Conservation (phyloP, 805 yeast genomes). For the Torulaspora indica region DNA sequence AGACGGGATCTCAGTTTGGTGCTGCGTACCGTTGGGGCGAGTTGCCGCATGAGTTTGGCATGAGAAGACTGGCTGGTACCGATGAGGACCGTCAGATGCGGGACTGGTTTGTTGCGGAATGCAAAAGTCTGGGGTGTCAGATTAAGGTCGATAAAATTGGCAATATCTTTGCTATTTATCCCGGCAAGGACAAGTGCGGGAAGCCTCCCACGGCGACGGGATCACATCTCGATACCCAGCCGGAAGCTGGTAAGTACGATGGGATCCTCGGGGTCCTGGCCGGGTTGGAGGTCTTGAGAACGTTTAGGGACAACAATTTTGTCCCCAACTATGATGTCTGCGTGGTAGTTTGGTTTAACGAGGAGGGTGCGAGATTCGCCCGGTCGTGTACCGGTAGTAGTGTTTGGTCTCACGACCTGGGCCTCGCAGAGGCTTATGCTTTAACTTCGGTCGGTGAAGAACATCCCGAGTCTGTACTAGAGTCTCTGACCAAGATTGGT, state of each 20-base stretch:
- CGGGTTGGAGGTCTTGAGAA: constrained; percentile 62
- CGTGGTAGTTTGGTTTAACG: constrained; percentile 67
- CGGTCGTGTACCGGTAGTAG: constrained; percentile 60
- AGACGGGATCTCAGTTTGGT: constrained; percentile 54
- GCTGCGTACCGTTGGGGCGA: constrained; percentile 61
- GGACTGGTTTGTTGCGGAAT: constrained; percentile 59
- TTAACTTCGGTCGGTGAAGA: constrained; percentile 53
- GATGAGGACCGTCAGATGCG: constrained; percentile 60
- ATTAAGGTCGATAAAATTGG: constrained; percentile 62
- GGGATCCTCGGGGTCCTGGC: constrained; percentile 66
- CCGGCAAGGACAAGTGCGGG: constrained; percentile 46
- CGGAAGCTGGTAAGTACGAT: constrained; percentile 73
- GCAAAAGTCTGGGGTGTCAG: constrained; percentile 50
- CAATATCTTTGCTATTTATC: constrained; percentile 60
- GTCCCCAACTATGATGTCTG: constrained; percentile 65
- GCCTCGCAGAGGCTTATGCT: constrained; percentile 46
- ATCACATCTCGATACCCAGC: constrained; percentile 72
- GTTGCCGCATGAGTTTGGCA: constrained; percentile 56
- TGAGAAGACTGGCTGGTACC: constrained; percentile 57
- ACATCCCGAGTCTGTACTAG: constrained; percentile 44
- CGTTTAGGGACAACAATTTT: constrained; percentile 53
- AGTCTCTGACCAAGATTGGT: constrained; percentile 58
- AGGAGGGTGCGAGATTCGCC: constrained; percentile 78
- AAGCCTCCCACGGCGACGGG: constrained; percentile 60
- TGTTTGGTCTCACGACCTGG: constrained; percentile 56